Conservation (phyloP, 768 basidiomycete genomes). For the Trametes cinnabarina region DNA sequence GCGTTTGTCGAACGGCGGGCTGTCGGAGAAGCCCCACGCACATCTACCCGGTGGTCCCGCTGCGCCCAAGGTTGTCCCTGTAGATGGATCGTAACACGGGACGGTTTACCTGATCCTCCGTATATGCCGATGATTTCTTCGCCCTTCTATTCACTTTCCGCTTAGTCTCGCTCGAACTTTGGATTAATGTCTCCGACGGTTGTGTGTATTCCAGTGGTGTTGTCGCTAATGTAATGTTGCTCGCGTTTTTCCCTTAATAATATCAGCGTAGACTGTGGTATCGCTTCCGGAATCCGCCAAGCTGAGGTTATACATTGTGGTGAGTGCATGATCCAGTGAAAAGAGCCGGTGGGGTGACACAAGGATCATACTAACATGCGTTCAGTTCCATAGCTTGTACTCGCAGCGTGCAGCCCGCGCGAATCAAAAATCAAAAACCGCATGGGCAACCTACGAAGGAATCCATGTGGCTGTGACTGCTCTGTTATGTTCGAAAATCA, state of each 20-base stretch:
- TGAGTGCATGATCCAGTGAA: no score
- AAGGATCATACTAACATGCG: no score
- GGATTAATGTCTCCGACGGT: background rate
- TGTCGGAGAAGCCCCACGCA: slow-evolving; percentile 4
- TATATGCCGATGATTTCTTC: background rate
- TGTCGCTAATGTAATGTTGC: slow-evolving; percentile 1
- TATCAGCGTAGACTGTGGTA: no score
- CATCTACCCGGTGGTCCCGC: slow-evolving; percentile 2
- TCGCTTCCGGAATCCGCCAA: background rate
- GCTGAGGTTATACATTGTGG: background rate
- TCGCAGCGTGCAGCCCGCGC: no score
- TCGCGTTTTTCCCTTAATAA: background rate
- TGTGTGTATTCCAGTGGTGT: background rate
- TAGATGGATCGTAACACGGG: slow-evolving; percentile 18
- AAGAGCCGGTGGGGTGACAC: no score
- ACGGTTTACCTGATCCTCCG: background rate
- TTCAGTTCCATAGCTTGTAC: no score
- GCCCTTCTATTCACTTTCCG: background rate
- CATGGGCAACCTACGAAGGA: no score
- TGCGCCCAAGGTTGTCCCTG: slow-evolving; percentile 16
- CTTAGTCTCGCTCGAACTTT: background rate
- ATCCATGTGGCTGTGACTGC: slow-evolving; percentile 64
- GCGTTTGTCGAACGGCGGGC: slow-evolving; percentile 11
- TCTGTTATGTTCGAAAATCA: slow-evolving; percentile 54
- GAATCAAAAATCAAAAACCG: no score